phyloP scores from a whole-genome alignment of 2,329 filamentous ascomycete genomes.

The Laburnicola sp. region DNA sequence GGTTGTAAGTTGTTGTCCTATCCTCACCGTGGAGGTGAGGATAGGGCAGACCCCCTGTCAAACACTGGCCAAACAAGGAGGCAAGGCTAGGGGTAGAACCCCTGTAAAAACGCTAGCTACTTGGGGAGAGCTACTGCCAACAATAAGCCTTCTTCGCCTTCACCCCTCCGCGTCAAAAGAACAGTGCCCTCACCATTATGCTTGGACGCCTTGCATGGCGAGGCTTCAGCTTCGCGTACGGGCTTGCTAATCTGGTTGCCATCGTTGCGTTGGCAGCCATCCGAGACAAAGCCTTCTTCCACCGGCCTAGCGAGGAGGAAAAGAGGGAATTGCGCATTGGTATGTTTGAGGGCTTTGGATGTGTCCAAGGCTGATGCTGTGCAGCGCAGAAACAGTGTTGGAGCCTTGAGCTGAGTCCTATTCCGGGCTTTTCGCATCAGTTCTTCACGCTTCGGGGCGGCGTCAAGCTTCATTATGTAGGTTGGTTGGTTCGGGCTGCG shows the following conservation, averaged over 20 bases:
- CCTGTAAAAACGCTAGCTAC: too few species aligned
- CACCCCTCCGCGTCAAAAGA: background rate
- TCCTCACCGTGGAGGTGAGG: too few species aligned
- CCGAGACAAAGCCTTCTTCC: slow-evolving; percentile 34
- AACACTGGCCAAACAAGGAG: too few species aligned
- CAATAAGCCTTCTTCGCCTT: background rate
- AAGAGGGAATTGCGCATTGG: slow-evolving; percentile 32
- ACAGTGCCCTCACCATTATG: slow-evolving; percentile 5
- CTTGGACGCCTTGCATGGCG: slow-evolving; percentile 29
- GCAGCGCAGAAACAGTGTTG: slow-evolving; percentile 58
- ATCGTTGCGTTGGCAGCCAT: slow-evolving; percentile 28
- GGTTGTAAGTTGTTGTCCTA: too few species aligned
- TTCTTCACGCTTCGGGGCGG: slow-evolving; percentile 56
- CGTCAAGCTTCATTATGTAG: slow-evolving; percentile 60
- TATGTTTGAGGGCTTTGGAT: slow-evolving; percentile 10
- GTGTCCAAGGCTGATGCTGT: slow-evolving; percentile 4
- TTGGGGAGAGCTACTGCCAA: too few species aligned
- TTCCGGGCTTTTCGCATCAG: slow-evolving; percentile 53
- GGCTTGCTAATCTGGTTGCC: slow-evolving; percentile 29
- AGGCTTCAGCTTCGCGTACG: slow-evolving; percentile 37
- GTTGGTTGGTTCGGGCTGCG: background rate
- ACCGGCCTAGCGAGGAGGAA: slow-evolving; percentile 30
- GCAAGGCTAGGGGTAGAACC: too few species aligned
- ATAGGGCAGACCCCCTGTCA: too few species aligned
- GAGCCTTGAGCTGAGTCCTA: slow-evolving; percentile 54